phyloP scores from a whole-genome alignment of 2,329 filamentous ascomycete species.

The Whalleya microplaca region DNA sequence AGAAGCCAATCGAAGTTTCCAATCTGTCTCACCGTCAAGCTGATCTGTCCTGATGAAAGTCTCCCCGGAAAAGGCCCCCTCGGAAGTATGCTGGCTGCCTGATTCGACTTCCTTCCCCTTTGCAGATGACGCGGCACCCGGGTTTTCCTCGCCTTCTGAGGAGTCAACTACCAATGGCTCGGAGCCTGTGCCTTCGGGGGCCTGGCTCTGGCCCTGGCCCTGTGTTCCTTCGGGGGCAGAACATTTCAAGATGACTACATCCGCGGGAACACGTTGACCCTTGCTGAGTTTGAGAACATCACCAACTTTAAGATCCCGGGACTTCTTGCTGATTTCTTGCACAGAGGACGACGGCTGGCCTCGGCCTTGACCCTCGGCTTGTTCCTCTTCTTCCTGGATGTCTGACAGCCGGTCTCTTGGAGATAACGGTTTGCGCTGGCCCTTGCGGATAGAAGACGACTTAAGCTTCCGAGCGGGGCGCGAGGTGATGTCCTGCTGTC shows the following conservation, averaged over 20 bases:
- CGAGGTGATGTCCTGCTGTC: constrained; percentile 37
- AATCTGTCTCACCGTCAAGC: constrained; percentile 96
- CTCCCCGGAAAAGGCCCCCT: constrained; percentile 67
- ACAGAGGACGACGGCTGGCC: constrained; percentile 53
- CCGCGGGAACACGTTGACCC: constrained; percentile 90
- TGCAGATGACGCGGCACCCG: constrained; percentile 36
- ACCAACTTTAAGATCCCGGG: constrained; percentile 87
- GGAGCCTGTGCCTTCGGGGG: constrained; percentile 38
- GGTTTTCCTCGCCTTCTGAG: constrained; percentile 34
- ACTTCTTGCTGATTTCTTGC: constrained; percentile 76
- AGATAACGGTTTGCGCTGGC: constrained; percentile 41
- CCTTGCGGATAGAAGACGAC: constrained; percentile 46
- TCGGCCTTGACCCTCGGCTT: constrained; percentile 47
- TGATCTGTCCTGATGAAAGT: constrained; percentile 98
- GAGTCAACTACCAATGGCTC: constrained; percentile 48
- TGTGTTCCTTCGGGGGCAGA: constrained; percentile 58
- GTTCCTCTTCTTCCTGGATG: constrained; percentile 71
- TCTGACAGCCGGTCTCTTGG: constrained; percentile 59
- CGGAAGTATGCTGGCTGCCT: constrained; percentile 36
- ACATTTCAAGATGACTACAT: constrained; percentile 91
- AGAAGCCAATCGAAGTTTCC: constrained; percentile 91
- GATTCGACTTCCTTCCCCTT: constrained; percentile 40
- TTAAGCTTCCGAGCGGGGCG: constrained; percentile 51
- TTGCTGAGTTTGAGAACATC: constrained; percentile 93
- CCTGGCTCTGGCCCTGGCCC: constrained; percentile 34